Evolutionary conservation across 805 yeast species (phyloP), one percentile per base, ranked within the genome.

Genomic region (Pichia occidentalis): DNA sequence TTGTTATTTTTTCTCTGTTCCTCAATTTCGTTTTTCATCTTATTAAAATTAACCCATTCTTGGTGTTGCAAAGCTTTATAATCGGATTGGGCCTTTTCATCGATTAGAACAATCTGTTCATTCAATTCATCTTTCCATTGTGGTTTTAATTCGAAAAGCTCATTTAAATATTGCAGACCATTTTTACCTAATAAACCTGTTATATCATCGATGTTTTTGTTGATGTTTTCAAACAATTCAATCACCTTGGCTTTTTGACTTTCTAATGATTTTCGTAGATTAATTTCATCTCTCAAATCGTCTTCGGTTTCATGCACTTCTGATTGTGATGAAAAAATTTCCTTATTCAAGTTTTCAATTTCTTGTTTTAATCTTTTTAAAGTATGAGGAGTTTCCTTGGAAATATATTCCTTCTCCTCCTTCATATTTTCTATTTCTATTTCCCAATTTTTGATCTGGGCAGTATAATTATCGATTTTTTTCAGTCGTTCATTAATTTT

Each of bases 31-130:
- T 48, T 50, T 18, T 54, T 46, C 24, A 56, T 45, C 13, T 50
- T 40, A 16, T 53, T 48, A 37, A 61, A 54, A 25, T 56, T 51
- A 10, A 49, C 45, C 22, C 53, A 60, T 39, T 64, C 69, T 24
- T 54, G 52, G 40, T 62, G 64, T 37, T 62, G 68, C 24, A 56
- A 49, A 2, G 63, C 60, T 45, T 64, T 56, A 69, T 68, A 65
- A 37, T 56, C 58, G 4, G 64, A 56, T 37, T 65, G 69, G 7
- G 59, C 42, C 27, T 48, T 53, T 16, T 60, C 51, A 43, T 66
- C 71, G 7, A 47, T 42, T 12, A 46, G 47, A 1, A 50, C 30
- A 7, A 63, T 40, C 24, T 64, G 64, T 5, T 43, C 33, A 16
- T 43, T 47, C 17, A 66, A 23, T 14, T 55, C 54, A 19, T 40